Percentiles rank a stretch among this genome's conserved stretches.
phyloP scores from a whole-genome alignment of 331 rosid genomes.

The Dryas integrifolia region DNA sequence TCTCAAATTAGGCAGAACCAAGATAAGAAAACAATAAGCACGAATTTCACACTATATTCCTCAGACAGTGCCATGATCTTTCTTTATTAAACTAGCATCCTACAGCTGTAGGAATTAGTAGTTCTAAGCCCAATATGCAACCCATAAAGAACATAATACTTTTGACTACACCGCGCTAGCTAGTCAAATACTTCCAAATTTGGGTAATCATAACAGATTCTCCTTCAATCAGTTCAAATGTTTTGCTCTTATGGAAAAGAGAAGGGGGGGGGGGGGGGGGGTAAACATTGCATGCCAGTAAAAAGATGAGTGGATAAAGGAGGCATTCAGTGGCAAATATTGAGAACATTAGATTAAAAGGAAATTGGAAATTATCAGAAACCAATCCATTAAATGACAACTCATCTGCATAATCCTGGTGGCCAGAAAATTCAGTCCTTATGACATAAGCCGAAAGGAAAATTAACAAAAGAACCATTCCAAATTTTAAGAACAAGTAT shows the following conservation, averaged over 20 bases:
- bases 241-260: too few species aligned
- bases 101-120: background rate
- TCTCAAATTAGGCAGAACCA: conserved; percentile 5
- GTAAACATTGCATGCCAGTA: background rate
- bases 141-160: background rate
- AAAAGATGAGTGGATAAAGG: background rate
- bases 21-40: background rate
- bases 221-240: too few species aligned
- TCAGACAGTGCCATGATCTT: too few species aligned
- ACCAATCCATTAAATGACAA: conserved; percentile 31
- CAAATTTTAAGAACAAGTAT: conserved; percentile 27
- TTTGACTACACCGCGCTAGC: background rate
- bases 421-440: conserved; percentile 29
- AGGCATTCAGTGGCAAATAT: conserved; percentile 7
- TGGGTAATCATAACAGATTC: too few species aligned
- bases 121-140: background rate
- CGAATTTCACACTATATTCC: too few species aligned
- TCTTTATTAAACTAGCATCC: background rate
- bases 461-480: conserved; percentile 30
- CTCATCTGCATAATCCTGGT: conserved; percentile 32
- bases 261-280: background rate
- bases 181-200: background rate
- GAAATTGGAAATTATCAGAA: conserved; percentile 14
- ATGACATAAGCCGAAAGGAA: conserved; percentile 31
- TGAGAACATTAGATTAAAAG: conserved; percentile 6